These are phyloP conservation scores for Teratosphaeria epicoccoides DNA, from an alignment of 2,329 filamentous ascomycete genomes.

Conservation along the genomic window DNA sequence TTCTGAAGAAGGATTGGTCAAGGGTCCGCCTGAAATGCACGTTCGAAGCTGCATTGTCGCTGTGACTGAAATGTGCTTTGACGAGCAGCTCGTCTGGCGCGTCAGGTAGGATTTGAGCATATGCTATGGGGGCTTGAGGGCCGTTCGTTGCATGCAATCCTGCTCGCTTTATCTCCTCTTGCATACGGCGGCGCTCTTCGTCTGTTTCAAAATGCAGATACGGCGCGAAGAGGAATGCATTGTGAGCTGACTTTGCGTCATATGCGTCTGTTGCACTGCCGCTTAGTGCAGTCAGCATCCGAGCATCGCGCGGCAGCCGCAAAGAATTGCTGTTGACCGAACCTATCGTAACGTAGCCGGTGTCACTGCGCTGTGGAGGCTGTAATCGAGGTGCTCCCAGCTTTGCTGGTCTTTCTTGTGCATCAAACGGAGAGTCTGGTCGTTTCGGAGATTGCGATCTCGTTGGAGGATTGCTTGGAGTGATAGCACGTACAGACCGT, in stretches of 20 bases:
- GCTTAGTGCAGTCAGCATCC: too few relatives aligned
- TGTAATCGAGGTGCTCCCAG: too few relatives aligned
- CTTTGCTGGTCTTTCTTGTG: too few relatives aligned
- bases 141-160: slow-evolving; percentile 2
- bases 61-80: not conserved
- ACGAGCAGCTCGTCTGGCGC: slow-evolving; percentile 29
- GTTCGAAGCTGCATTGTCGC: not conserved
- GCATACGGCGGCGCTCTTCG: slow-evolving; percentile 40
- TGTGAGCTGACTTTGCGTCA: slow-evolving; percentile 16
- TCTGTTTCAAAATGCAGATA: slow-evolving; percentile 57
- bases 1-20: slow-evolving; percentile 57
- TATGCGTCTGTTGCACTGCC: not conserved
- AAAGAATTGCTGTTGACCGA: too few relatives aligned
- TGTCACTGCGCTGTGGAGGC: too few relatives aligned
- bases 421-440: too few relatives aligned
- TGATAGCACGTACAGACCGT: slow-evolving; percentile 6
- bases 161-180: slow-evolving; percentile 38
- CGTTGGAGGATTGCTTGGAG: slow-evolving; percentile 3
- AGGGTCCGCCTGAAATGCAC: slow-evolving; percentile 52
- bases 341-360: too few relatives aligned
- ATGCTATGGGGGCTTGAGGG: slow-evolving; percentile 12
- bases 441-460: not conserved
- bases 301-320: too few relatives aligned
- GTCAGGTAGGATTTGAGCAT: too few relatives aligned
- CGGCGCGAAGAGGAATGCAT: slow-evolving; percentile 47